Conservation (phyloP, 1,284 basidiomycete species). For the Wallemia mellicola region DNA sequence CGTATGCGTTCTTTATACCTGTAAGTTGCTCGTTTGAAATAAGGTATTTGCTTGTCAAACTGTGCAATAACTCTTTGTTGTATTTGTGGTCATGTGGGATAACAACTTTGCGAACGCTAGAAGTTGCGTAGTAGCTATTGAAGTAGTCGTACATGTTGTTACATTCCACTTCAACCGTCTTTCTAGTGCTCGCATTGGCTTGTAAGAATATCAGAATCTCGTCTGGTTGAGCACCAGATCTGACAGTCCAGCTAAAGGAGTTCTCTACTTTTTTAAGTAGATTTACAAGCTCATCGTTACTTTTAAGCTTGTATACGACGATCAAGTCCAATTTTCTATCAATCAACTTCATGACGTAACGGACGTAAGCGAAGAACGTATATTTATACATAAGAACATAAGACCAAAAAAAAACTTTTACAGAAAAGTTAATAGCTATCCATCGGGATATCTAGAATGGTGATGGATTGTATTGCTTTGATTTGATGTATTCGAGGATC, state of each 20-base stretch:
- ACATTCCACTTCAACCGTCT: neutral
- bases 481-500: constrained; percentile 24
- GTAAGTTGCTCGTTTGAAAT: neutral
- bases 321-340: neutral
- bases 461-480: constrained; percentile 38
- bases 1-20: constrained; percentile 21
- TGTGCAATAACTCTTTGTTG: neutral
- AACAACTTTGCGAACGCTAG: neutral
- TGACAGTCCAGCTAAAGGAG: neutral
- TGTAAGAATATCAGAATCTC: neutral
- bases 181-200: neutral
- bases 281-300: neutral
- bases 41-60: neutral
- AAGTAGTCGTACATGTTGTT: neutral
- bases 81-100: neutral
- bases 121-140: neutral
- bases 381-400: neutral
- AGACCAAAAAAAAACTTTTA: neutral
- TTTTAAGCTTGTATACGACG: neutral
- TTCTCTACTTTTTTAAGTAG: neutral
- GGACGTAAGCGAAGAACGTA: too few species aligned
- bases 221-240: neutral
- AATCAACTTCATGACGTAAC: too few species aligned
- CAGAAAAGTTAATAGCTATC: neutral
- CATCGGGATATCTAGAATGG: neutral